Base-by-base conservation (phyloP, 2,329 filamentous ascomycete species). In the Lachnellula cervina region DNA sequence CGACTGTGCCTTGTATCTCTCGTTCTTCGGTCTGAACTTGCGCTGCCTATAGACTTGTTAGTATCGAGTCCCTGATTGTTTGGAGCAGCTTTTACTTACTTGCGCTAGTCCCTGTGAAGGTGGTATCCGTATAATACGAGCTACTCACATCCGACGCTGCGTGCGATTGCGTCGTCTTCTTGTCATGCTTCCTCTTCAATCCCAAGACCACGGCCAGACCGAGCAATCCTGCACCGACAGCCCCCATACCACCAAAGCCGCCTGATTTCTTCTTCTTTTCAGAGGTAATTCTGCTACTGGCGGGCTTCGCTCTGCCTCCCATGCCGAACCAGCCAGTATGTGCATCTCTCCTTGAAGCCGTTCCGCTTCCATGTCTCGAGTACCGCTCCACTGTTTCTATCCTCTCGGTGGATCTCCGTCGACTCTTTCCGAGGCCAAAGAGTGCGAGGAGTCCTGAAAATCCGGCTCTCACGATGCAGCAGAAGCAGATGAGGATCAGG, bases 401-500 rank as follows among this genome's bases (percentile, higher is more conserved):
- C 47, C 75, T 73, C 59, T 83, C 81, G 23, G 61, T 62, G 9
- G 60, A 53, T 2, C 77, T 70, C 32, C 73, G 73, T 52, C 71
- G 72, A 62, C 76, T 76, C 63, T 75, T 76, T 11, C 82, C 78
- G 43, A 83, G 68, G 34, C 85, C 86, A 61, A 89, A 81, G 62
- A 88, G 28, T 13, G 28, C 28, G 9, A 32, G 28, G 28, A 32
- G 28, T 32, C 28, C 28, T 32, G 28, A 32, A 32, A 32, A 32
- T 32, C 28, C 28, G 28, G 81, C 81, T 61, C 80, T 78, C 56
- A 80, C 77, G 57, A 86, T 84, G 75, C 87, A 89, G 78, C 84
- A 91, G 74, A 89, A 84, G 76, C 87, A 90, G 66, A 91, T 73
- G 7, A 89, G 78, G 4, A 86, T 74, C 21, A 92, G 80, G 2